These are phyloP conservation scores for Orbilia quercus DNA, from an alignment of 2,329 filamentous ascomycete species.

Conservation along the genomic window DNA sequence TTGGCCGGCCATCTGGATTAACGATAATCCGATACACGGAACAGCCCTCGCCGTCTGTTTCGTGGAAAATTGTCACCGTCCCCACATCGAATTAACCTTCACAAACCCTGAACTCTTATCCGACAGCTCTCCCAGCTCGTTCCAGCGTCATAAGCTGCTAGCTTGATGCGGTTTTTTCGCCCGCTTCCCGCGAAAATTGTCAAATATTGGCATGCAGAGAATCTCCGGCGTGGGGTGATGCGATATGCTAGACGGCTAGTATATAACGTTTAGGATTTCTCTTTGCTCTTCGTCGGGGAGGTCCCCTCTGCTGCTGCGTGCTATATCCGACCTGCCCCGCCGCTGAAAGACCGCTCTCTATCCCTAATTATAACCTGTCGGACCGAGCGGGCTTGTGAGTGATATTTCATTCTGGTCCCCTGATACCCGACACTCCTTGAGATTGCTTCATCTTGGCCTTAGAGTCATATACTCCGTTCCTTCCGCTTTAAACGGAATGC, in stretches of 20 bases:
- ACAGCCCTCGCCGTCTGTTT: constrained; percentile 50
- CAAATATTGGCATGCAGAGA: constrained; percentile 15
- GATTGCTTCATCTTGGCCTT: constrained; percentile 15
- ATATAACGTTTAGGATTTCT: constrained; percentile 18
- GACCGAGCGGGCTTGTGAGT: constrained; percentile 16
- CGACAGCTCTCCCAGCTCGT: constrained; percentile 3
- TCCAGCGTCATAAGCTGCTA: constrained; percentile 3
- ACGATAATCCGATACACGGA: constrained; percentile 48
- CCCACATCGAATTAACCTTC: constrained; percentile 56
- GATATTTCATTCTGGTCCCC: constrained; percentile 21
- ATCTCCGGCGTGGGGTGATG: constrained; percentile 46
- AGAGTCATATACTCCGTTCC: no score
- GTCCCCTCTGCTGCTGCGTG: constrained; percentile 4
- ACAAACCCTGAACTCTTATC: constrained; percentile 11
- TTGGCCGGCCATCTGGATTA: constrained; percentile 37
- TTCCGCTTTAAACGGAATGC: constrained; percentile 5
- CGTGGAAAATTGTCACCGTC: constrained; percentile 56
- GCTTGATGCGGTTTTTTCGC: constrained; percentile 35
- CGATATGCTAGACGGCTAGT: background rate
- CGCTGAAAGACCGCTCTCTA: background rate
- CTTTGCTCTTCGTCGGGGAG: constrained; percentile 9
- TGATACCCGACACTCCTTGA: background rate
- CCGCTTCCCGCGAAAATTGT: constrained; percentile 24
- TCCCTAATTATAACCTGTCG: background rate
- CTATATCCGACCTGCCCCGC: constrained; percentile 3